These are phyloP conservation scores for Erodium maritimum DNA, from an alignment of 345 rosid species.

Conservation along the genomic window DNA sequence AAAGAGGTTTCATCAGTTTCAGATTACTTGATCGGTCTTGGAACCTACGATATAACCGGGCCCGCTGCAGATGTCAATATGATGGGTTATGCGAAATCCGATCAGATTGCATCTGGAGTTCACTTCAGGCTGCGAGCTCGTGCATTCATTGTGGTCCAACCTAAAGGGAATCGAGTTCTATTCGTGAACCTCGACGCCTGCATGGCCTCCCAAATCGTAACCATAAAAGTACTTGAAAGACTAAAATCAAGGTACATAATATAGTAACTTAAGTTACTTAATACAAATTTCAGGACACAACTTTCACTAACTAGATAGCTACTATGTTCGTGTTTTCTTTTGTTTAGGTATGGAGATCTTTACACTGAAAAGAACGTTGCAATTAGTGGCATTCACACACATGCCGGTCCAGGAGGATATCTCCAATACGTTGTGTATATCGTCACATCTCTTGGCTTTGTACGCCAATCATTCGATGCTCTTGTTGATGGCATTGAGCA, in stretches of 20 bases:
- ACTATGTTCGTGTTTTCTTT: too few species aligned
- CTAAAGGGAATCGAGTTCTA: conserved; percentile 40
- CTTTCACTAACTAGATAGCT: too few species aligned
- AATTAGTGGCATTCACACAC: conserved; percentile 68
- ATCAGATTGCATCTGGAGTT: conserved; percentile 51
- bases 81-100: conserved; percentile 65
- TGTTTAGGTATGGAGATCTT: conserved; percentile 45
- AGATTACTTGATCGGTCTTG: conserved; percentile 47
- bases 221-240: conserved; percentile 55
- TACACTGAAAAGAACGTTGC: conserved; percentile 61
- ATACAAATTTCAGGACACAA: too few species aligned
- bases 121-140: conserved; percentile 66
- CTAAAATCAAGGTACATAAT: conserved; percentile 49
- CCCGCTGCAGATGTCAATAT: conserved; percentile 78
- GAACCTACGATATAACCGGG: conserved; percentile 74
- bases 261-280: too few species aligned
- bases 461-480: conserved; percentile 56
- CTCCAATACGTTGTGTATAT: conserved; percentile 62
- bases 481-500: conserved; percentile 61
- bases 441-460: conserved; percentile 73
- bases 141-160: conserved; percentile 51
- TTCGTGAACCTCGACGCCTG: conserved; percentile 76
- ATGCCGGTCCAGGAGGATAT: conserved; percentile 79
- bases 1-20: conserved; percentile 24
- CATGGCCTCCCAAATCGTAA: conserved; percentile 65